Evolutionary conservation across 495 filamentous ascomycete species (phyloP).

Genomic region (Aspergillus nidulans): DNA sequence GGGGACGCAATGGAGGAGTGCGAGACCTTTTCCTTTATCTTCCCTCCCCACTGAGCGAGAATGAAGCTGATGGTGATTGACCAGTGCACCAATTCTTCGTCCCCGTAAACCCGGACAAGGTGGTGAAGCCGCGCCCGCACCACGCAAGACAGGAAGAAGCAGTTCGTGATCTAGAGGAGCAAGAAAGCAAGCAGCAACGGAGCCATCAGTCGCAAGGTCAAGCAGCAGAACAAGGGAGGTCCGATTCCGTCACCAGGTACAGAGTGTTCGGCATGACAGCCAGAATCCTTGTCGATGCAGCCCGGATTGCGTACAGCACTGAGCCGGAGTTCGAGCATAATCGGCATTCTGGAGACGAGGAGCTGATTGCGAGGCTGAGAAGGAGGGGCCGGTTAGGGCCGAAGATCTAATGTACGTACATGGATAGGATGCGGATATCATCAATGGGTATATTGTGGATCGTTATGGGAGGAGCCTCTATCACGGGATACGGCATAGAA

Average conservation of each 20-base stretch:
- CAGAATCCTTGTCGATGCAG: slow-evolving; percentile 79
- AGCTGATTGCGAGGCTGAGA: slow-evolving; percentile 59
- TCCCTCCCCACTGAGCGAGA: not conserved
- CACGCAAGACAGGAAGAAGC: slow-evolving; percentile 15
- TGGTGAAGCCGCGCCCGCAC: slow-evolving; percentile 48
- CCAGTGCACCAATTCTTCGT: slow-evolving; percentile 86
- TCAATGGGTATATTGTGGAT: no score
- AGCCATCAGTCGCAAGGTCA: not conserved
- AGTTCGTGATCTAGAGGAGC: not conserved
- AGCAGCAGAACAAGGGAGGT: slow-evolving; percentile 21
- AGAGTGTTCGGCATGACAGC: slow-evolving; percentile 92
- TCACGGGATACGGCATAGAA: no score
- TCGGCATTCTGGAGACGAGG: slow-evolving; percentile 74
- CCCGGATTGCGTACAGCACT: slow-evolving; percentile 72
- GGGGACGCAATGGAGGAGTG: slow-evolving; percentile 58
- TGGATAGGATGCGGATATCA: no score
- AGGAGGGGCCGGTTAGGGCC: slow-evolving; percentile 58
- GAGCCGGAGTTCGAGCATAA: slow-evolving; percentile 85
- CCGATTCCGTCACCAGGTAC: slow-evolving; percentile 46
- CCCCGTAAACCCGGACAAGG: slow-evolving; percentile 57
- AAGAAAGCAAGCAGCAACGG: not conserved
- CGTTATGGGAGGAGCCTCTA: no score
- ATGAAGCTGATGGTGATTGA: not conserved
- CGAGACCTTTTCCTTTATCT: not conserved
- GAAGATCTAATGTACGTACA: slow-evolving; percentile 11